phyloP scores from a whole-genome alignment of 2,329 filamentous ascomycete species.

The Aspergillus sp. region DNA sequence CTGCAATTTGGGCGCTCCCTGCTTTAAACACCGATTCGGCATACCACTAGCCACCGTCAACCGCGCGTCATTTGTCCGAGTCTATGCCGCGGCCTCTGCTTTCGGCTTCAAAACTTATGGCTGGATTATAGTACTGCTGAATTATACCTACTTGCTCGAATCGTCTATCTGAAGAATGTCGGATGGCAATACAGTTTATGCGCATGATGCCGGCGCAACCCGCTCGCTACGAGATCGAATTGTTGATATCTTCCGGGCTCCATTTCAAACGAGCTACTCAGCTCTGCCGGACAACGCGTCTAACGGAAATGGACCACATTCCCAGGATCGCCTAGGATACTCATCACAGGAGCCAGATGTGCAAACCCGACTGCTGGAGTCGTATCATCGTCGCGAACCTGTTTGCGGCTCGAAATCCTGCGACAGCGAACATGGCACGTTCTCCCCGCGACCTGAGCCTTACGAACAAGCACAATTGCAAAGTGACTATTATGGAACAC shows the following conservation, averaged over 20 bases:
- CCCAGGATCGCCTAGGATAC: conserved; percentile 5
- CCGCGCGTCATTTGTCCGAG: no score
- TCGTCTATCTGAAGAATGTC: no score
- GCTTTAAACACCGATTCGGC: background rate
- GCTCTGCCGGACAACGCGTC: conserved; percentile 5
- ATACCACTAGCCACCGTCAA: no score
- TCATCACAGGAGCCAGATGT: conserved; percentile 17
- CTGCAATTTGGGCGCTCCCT: conserved; percentile 1
- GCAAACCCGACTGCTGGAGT: conserved; percentile 30
- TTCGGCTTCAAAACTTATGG: no score
- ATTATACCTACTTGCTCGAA: no score
- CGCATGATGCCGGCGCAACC: conserved; percentile 12
- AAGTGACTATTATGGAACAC: conserved; percentile 24
- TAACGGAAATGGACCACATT: conserved; percentile 4
- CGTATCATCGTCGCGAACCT: conserved; percentile 28
- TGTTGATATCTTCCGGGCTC: conserved; percentile 20
- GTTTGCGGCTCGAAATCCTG: conserved; percentile 41
- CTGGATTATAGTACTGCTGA: no score
- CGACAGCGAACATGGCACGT: conserved; percentile 67
- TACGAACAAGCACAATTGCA: conserved; percentile 32
- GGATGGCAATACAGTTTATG: conserved; percentile 13
- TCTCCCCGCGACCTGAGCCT: conserved; percentile 57
- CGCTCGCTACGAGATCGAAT: conserved; percentile 24
- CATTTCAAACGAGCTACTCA: conserved; percentile 8
- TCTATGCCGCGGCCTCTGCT: no score